These are phyloP conservation scores for Ophiocordyceps camponoti-leonardi DNA, from an alignment of 2,329 filamentous ascomycete genomes.

Conservation along the genomic window DNA sequence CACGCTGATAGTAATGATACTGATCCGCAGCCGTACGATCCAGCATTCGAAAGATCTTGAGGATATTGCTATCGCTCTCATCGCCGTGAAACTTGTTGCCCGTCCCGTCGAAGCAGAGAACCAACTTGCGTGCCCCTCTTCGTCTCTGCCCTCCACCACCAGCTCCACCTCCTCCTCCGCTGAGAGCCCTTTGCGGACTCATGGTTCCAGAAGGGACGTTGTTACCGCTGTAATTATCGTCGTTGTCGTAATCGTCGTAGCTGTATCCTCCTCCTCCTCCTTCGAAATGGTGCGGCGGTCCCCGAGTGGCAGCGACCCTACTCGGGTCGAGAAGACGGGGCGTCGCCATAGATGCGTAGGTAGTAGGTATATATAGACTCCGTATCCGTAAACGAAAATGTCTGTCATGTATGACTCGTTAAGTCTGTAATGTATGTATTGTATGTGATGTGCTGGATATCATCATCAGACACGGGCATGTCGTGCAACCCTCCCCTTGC, in stretches of 20 bases:
- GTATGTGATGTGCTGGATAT: no score
- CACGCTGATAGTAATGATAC: conserved; percentile 47
- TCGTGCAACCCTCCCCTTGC: neutral
- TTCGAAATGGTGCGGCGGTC: neutral
- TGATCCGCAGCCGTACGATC: conserved; percentile 46
- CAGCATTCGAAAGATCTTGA: conserved; percentile 56
- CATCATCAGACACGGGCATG: neutral
- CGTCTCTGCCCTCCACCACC: neutral
- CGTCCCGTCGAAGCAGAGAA: conserved; percentile 46
- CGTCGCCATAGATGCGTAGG: conserved; percentile 1
- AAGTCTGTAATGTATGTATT: neutral
- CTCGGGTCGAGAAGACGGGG: conserved; percentile 4
- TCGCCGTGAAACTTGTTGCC: conserved; percentile 48
- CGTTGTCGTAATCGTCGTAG: neutral
- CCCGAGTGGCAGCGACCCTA: conserved; percentile 1
- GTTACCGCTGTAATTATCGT: neutral
- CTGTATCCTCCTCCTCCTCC: no score
- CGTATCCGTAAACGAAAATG: no score
- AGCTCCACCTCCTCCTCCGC: neutral
- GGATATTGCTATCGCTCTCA: conserved; percentile 45
- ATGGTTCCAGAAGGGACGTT: neutral
- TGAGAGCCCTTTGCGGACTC: conserved; percentile 3
- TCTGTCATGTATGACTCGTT: neutral
- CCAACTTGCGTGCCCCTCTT: conserved; percentile 25
- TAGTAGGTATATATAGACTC: neutral